These are phyloP conservation scores for Dictyostelium firmibasis DNA, from an alignment of 78 protist species.

Conservation along the genomic window DNA sequence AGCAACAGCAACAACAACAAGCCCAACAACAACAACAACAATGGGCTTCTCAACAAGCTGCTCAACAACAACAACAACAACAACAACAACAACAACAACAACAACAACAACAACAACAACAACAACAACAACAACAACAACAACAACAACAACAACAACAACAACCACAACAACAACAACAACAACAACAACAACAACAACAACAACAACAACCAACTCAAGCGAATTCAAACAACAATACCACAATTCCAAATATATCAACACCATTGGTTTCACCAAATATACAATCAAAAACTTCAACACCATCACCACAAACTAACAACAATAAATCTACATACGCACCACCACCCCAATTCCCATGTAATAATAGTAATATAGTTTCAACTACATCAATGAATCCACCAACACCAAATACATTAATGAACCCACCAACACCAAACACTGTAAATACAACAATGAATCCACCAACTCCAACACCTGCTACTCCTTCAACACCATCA, in stretches of 20 bases:
- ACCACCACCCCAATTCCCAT: background rate
- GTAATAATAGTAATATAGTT: too few relatives aligned
- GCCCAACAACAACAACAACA: too few relatives aligned
- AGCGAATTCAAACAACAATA: background rate
- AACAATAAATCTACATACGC: background rate
- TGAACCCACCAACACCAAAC: background rate
- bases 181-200: too few relatives aligned
- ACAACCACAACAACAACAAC: too few relatives aligned
- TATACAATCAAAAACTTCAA: background rate
- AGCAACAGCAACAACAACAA: too few relatives aligned
- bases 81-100: constrained; percentile 2
- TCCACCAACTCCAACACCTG: background rate
- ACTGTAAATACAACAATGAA: background rate
- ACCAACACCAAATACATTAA: background rate
- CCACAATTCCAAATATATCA: background rate
- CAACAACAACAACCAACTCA: too few relatives aligned
- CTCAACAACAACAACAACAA: too few relatives aligned
- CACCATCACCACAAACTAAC: background rate
- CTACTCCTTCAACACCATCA: background rate
- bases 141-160: too few relatives aligned
- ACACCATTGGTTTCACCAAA: background rate
- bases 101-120: background rate
- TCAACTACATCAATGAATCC: background rate
- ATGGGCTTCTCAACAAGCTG: too few relatives aligned
- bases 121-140: background rate